Base-by-base conservation (phyloP, 768 basidiomycete genomes). In the Boletellus emodensis region DNA sequence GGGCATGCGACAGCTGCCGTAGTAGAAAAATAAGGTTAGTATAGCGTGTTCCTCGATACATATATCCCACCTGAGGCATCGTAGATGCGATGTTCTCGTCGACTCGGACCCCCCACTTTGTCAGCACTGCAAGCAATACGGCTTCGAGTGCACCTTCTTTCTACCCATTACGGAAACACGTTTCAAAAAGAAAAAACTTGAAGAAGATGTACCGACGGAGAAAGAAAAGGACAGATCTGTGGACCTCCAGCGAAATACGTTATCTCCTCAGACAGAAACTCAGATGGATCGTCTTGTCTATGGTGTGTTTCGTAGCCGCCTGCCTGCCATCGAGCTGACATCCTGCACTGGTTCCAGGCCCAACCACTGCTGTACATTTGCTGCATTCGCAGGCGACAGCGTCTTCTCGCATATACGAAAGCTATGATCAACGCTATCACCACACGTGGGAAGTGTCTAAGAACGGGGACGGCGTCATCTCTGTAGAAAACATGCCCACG, bases 151-250 rank as follows among this genome's bases (percentile, higher is more conserved):
- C 67, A 96, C 94, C 6, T 96, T 94, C 72, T 95, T 96, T 76
- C 82, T 98, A 12, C 96, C 96, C 36, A 99, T 99, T 60, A 92
- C 95, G 10, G 96, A 98, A 69, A 99, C 96, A 0, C 85, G 96
- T 17, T 99, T 97, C 79, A 97, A 97, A 74, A 96, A 96, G 76
- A 93, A 93, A 73, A 87, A 88, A 58, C 51, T 84, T 39, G 88
- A 93, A 61, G 85, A 90, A 59, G 87, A 87, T 45, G 70, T 73
- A 2, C 70, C 72, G 0, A 68, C 56, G 10, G 65, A 71, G 42
- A 66, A 67, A 57, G 75, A 75, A 35, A 71, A 63, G 42, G 68
- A 70, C 15, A 64, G 63, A 43, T 52, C 64, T 20, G 20, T 37
- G 4, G 66, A 68, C 34, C 52, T 62, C 24, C 68, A 66, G 17